Evolutionary conservation across 148 eudicot species (phyloP).

Genomic region (Salicornia ramosissima): DNA sequence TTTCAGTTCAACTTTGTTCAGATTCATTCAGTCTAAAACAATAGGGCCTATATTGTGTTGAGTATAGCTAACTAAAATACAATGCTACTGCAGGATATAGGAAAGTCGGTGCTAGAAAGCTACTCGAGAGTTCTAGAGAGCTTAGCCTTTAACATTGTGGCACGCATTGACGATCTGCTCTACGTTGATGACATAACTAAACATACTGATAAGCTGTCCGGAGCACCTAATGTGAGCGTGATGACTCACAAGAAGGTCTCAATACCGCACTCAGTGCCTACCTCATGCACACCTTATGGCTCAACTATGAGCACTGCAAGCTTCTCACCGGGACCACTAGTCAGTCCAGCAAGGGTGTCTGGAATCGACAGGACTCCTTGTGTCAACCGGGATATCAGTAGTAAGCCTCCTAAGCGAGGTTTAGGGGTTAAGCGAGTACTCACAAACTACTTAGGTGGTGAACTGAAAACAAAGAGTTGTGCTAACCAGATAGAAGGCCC

Average conservation of each 20-base stretch:
- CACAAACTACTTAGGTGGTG: constrained; percentile 69
- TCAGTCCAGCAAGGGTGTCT: constrained; percentile 52
- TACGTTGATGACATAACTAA: constrained; percentile 80
- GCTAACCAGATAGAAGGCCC: constrained; percentile 30
- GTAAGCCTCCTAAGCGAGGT: constrained; percentile 61
- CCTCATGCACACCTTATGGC: constrained; percentile 63
- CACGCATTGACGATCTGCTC: constrained; percentile 83
- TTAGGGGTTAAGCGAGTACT: constrained; percentile 68
- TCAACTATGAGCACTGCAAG: constrained; percentile 43
- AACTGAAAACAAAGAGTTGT: constrained; percentile 38
- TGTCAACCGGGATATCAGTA: constrained; percentile 34
- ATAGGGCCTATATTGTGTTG: no score
- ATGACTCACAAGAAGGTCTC: constrained; percentile 54
- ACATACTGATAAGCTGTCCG: constrained; percentile 40
- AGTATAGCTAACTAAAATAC: neutral
- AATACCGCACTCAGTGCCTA: constrained; percentile 38
- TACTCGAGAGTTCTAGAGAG: constrained; percentile 96
- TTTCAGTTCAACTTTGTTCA: no score
- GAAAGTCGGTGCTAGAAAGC: constrained; percentile 88
- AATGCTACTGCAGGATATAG: constrained; percentile 60
- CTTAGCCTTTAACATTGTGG: constrained; percentile 67
- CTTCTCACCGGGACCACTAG: constrained; percentile 44
- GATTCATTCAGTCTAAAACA: no score
- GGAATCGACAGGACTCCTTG: constrained; percentile 59
- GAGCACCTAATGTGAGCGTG: constrained; percentile 42